phyloP scores from a whole-genome alignment of 2,329 filamentous ascomycete genomes.

The Myotisia sp. region DNA sequence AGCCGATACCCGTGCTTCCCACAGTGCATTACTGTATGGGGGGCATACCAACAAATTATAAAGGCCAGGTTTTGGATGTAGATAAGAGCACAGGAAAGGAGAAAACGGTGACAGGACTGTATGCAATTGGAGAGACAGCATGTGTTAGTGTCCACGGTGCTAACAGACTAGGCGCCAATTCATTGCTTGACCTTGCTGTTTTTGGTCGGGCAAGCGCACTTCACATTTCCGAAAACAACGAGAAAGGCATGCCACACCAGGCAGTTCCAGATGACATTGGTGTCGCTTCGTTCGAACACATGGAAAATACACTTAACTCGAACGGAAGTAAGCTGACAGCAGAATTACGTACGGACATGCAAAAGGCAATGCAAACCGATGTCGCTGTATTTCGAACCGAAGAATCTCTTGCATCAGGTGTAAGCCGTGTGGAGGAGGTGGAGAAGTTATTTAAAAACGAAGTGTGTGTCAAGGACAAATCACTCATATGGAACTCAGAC shows the following conservation, averaged over 20 bases:
- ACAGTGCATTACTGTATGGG: constrained; percentile 96
- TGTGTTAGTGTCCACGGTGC: constrained; percentile 86
- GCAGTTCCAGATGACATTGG: constrained; percentile 56
- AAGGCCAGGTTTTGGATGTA: constrained; percentile 74
- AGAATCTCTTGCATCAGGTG: constrained; percentile 72
- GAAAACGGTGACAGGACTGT: constrained; percentile 72
- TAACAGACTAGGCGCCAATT: constrained; percentile 84
- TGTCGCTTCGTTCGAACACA: constrained; percentile 59
- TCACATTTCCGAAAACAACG: constrained; percentile 80
- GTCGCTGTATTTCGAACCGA: constrained; percentile 85
- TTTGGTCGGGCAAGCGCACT: constrained; percentile 82
- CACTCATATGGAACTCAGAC: constrained; percentile 96
- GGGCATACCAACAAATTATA: constrained; percentile 83
- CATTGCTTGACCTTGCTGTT: constrained; percentile 75
- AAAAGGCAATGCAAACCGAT: constrained; percentile 89
- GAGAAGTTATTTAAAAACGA: constrained; percentile 55
- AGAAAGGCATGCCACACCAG: constrained; percentile 56
- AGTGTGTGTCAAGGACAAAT: constrained; percentile 80
- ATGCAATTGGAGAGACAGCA: constrained; percentile 78
- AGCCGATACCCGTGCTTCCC: constrained; percentile 76
- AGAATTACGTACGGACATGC: constrained; percentile 72
- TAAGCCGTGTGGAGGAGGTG: constrained; percentile 64
- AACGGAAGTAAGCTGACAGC: constrained; percentile 65
- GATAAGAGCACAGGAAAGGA: constrained; percentile 59
- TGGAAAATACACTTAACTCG: constrained; percentile 66